phyloP scores from a whole-genome alignment of 225 moss, liverwort and hornwort genomes.

The Bryum argenteum region DNA sequence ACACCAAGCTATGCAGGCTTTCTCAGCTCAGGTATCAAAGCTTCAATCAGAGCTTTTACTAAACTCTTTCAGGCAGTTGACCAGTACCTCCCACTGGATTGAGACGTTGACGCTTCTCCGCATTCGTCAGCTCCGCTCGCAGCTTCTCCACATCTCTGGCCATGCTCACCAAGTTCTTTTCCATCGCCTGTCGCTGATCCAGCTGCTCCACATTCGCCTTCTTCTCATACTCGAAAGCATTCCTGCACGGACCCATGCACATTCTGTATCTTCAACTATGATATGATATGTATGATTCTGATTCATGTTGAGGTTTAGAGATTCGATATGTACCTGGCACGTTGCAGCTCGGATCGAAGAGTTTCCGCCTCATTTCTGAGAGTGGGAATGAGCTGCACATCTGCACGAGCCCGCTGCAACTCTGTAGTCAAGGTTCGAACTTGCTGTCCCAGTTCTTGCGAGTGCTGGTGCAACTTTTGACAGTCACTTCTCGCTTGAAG shows the following conservation, averaged over 20 bases:
- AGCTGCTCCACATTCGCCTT: constrained; percentile 76
- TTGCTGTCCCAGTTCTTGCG: constrained; percentile 75
- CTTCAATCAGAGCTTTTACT: no score
- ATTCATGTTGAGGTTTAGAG: no score
- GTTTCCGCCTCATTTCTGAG: constrained; percentile 71
- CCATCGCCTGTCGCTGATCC: constrained; percentile 79
- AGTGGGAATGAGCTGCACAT: constrained; percentile 66
- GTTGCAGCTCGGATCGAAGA: constrained; percentile 76
- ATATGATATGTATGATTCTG: no score
- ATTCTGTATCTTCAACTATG: no score
- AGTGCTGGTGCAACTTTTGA: constrained; percentile 71
- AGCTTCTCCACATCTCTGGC: constrained; percentile 85
- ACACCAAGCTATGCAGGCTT: no score
- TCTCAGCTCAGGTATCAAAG: no score
- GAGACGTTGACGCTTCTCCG: constrained; percentile 73
- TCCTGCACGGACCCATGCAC: constrained; percentile 34
- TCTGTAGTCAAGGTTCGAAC: constrained; percentile 67
- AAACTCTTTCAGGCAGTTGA: no score
- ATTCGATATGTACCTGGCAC: constrained; percentile 55
- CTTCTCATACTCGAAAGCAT: constrained; percentile 77
- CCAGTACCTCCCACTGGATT: constrained; percentile 63
- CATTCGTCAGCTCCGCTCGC: constrained; percentile 70
- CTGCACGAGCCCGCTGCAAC: constrained; percentile 67
- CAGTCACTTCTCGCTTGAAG: constrained; percentile 79
- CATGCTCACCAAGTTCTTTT: constrained; percentile 87